Conservation (phyloP, 2,329 filamentous ascomycete genomes). For the Trichophyton mentagrophytes region DNA sequence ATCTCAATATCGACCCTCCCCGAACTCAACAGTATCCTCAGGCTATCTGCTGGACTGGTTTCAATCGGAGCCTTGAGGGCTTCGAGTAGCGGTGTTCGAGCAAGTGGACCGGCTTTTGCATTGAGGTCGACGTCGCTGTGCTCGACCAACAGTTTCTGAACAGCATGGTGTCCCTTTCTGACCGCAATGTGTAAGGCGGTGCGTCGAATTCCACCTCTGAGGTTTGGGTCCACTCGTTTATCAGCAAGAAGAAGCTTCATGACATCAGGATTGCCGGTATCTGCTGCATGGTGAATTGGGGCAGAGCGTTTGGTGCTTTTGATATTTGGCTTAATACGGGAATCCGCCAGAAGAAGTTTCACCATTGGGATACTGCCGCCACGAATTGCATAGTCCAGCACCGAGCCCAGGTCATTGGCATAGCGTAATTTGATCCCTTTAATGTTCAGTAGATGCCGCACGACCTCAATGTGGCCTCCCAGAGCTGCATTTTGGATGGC, state of each 20-base stretch:
- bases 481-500: neutral
- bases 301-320: neutral
- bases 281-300: neutral
- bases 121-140: neutral
- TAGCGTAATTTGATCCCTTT: neutral
- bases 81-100: neutral
- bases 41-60: neutral
- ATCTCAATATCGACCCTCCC: neutral
- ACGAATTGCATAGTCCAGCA: neutral
- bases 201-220: constrained; percentile 14
- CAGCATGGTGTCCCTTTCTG: neutral
- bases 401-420: neutral
- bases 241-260: neutral
- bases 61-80: neutral
- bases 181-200: constrained; percentile 6
- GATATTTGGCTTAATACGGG: neutral
- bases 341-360: neutral
- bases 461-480: neutral
- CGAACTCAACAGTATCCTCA: neutral
- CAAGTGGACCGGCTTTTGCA: neutral
- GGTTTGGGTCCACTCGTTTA: constrained; percentile 19
- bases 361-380: neutral
- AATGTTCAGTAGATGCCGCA: neutral
- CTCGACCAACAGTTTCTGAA: neutral
- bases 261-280: neutral